A percentile compares a stretch with the other conserved stretches of the same genome.
phyloP scores from a whole-genome alignment of 371 early-diverging fungal species.

The Mortierella sp. region DNA sequence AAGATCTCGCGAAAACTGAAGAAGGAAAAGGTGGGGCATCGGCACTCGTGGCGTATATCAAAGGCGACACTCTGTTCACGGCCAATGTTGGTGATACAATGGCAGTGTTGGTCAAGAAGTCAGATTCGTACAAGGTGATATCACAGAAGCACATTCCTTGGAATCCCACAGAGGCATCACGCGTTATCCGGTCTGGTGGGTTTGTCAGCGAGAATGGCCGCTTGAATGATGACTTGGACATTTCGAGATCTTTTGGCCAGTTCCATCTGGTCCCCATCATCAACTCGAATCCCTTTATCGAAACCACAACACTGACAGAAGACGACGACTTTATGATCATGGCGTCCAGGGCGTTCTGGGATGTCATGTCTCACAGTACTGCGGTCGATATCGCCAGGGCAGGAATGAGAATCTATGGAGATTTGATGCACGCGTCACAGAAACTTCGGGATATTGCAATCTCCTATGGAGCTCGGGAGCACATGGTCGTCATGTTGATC shows the following conservation, averaged over 20 bases:
- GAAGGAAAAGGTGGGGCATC: conserved; percentile 76
- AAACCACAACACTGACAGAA: conserved; percentile 76
- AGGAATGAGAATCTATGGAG: conserved; percentile 68
- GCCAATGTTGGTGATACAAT: conserved; percentile 93
- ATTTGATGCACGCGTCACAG: conserved; percentile 83
- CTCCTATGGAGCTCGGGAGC: conserved; percentile 82
- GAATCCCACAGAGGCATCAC: conserved; percentile 76
- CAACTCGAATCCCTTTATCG: conserved; percentile 87
- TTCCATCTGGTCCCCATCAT: conserved; percentile 86
- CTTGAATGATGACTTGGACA: conserved; percentile 77
- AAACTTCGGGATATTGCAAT: conserved; percentile 89
- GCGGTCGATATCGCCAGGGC: conserved; percentile 89
- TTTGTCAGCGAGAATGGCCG: conserved; percentile 80
- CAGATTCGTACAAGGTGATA: conserved; percentile 76
- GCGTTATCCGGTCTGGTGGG: conserved; percentile 85
- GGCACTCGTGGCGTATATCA: conserved; percentile 81
- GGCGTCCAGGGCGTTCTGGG: conserved; percentile 88
- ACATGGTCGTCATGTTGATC: conserved; percentile 88
- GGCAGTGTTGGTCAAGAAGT: conserved; percentile 85
- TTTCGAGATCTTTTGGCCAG: conserved; percentile 90
- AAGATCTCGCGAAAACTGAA: conserved; percentile 6
- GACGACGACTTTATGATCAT: conserved; percentile 93
- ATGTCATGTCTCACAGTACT: conserved; percentile 81
- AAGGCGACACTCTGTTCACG: conserved; percentile 81
- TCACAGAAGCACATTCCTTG: conserved; percentile 84